A percentile compares a stretch with the other conserved stretches of the same genome.
These are phyloP conservation scores for Kalmusia sp. DNA, from an alignment of 2,329 filamentous ascomycete species.

Conservation along the genomic window DNA sequence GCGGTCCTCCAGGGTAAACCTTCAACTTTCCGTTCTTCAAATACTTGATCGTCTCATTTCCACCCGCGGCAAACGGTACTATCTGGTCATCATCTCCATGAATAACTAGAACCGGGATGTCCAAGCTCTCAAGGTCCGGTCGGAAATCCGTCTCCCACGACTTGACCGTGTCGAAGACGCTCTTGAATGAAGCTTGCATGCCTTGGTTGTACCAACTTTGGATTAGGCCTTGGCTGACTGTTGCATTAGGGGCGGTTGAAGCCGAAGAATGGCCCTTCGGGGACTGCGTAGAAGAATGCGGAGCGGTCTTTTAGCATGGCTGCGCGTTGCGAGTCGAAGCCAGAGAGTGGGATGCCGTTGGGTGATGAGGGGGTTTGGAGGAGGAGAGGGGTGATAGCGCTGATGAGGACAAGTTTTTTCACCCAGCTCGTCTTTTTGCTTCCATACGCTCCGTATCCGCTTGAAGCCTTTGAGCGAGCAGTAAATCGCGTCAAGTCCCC, in stretches of 20 bases:
- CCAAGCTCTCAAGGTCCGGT: slow-evolving; percentile 2
- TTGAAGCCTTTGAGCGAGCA: slow-evolving; percentile 23
- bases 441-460: neutral
- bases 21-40: slow-evolving; percentile 10
- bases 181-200: slow-evolving; percentile 11
- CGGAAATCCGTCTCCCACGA: slow-evolving; percentile 10
- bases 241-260: slow-evolving; percentile 10
- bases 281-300: slow-evolving; percentile 10
- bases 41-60: neutral
- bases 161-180: slow-evolving; percentile 1
- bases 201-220: slow-evolving; percentile 9
- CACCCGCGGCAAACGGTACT: slow-evolving; percentile 10
- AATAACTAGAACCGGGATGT: slow-evolving; percentile 12
- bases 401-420: slow-evolving; percentile 47
- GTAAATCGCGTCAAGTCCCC: slow-evolving; percentile 50
- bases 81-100: slow-evolving; percentile 13
- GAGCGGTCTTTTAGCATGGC: slow-evolving; percentile 5
- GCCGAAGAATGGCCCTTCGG: slow-evolving; percentile 12
- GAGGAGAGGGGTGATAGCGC: slow-evolving; percentile 2
- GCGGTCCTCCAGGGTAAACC: slow-evolving; percentile 8
- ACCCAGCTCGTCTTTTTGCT: slow-evolving; percentile 46
- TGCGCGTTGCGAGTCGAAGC: neutral
- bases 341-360: neutral
- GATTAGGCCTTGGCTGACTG: slow-evolving; percentile 7
- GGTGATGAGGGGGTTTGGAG: slow-evolving; percentile 4